phyloP scores from a whole-genome alignment of 768 basidiomycete genomes.

The Termitomyces sp. region DNA sequence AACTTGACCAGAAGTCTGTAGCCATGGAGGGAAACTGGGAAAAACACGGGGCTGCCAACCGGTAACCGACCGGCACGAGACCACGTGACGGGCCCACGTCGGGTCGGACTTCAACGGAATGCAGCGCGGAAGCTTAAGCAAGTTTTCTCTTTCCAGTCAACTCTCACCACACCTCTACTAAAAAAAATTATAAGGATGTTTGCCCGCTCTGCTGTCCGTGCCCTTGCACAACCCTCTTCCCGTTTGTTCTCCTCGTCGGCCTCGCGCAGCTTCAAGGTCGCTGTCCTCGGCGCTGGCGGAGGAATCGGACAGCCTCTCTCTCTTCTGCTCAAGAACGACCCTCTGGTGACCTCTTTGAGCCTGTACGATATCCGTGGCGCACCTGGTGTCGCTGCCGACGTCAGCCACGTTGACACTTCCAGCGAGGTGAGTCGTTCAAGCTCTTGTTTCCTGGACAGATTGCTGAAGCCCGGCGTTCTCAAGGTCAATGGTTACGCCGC shows the following conservation, averaged over 20 bases:
- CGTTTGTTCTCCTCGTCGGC: conserved; percentile 75
- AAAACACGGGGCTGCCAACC: conserved; percentile 3
- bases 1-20: conserved; percentile 89
- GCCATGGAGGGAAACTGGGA: conserved; percentile 47
- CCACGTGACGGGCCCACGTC: not conserved
- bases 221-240: conserved; percentile 44
- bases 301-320: conserved; percentile 98
- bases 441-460: not conserved
- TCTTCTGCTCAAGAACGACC: conserved; percentile 88
- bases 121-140: not conserved
- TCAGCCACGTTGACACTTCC: conserved; percentile 87
- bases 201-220: conserved; percentile 54
- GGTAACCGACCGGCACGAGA: not conserved
- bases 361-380: conserved; percentile 95
- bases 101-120: conserved; percentile 11
- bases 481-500: conserved; percentile 78
- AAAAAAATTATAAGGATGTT: conserved; percentile 45
- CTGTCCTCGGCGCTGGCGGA: conserved; percentile 96
- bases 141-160: conserved; percentile 12
- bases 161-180: conserved; percentile 16
- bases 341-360: conserved; percentile 77
- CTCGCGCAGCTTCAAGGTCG: conserved; percentile 77
- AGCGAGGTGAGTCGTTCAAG: conserved; percentile 54
- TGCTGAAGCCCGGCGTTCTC: conserved; percentile 7
- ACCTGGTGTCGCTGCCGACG: conserved; percentile 95